Percentiles rank a stretch among this genome's conserved stretches.
These are phyloP conservation scores for Flaveria linearis DNA, from an alignment of 129 eudicot species.

Conservation along the genomic window DNA sequence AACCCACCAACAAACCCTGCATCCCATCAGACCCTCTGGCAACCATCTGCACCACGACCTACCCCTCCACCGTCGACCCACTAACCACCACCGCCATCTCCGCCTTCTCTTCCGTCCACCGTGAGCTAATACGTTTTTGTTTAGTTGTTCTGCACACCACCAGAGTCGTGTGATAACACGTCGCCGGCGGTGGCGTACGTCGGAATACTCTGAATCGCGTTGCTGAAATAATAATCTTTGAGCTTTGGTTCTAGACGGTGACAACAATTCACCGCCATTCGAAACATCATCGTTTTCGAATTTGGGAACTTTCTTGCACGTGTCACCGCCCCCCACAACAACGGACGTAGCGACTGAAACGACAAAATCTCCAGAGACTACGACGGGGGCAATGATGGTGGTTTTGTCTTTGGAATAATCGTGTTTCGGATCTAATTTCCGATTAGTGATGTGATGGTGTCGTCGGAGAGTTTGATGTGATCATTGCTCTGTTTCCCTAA, in stretches of 20 bases:
- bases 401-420: conserved; percentile 12
- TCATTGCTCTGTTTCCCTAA: no score
- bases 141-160: conserved; percentile 85
- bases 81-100: no score
- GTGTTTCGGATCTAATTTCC: conserved; percentile 51
- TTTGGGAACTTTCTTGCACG: conserved; percentile 68
- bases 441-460: conserved; percentile 40
- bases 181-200: conserved; percentile 70
- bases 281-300: conserved; percentile 66
- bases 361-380: conserved; percentile 60
- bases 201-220: conserved; percentile 89
- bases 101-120: no score
- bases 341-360: conserved; percentile 71
- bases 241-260: conserved; percentile 86
- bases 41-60: no score
- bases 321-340: conserved; percentile 79
- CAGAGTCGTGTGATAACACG: conserved; percentile 51
- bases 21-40: no score
- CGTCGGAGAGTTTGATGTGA: no score
- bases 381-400: conserved; percentile 19
- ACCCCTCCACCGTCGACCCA: no score
- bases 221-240: conserved; percentile 65
- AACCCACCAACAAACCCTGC: no score
- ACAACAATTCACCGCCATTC: conserved; percentile 94
- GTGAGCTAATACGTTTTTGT: conserved; percentile 59